Percentiles rank a stretch among this genome's conserved stretches.
Evolutionary conservation across 2,329 filamentous ascomycete species (phyloP).

Genomic region (Emmonsia crescens): DNA sequence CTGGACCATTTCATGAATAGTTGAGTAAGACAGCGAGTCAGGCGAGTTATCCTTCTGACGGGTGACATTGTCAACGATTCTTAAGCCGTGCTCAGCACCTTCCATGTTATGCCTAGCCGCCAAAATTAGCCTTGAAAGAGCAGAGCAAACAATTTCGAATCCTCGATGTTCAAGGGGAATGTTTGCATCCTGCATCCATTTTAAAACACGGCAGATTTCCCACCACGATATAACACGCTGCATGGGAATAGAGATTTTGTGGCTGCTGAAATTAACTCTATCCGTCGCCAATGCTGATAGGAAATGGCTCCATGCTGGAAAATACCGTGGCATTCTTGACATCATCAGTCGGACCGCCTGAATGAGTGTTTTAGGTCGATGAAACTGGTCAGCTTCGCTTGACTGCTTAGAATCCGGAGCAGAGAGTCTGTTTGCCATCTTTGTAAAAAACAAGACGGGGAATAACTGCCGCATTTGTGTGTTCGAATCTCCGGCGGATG

Average conservation of each 20-base stretch:
- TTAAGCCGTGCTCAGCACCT: slow-evolving; percentile 19
- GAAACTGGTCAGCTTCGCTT: slow-evolving; percentile 9
- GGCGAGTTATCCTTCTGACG: slow-evolving; percentile 10
- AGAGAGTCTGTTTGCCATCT: neutral
- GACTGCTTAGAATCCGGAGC: neutral
- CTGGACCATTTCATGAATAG: slow-evolving; percentile 22
- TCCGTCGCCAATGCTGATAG: slow-evolving; percentile 20
- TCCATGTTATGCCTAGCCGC: slow-evolving; percentile 21
- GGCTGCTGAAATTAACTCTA: neutral
- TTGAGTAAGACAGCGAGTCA: neutral
- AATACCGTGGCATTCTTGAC: slow-evolving; percentile 19
- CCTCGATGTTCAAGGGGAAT: slow-evolving; percentile 23
- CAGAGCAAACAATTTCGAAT: slow-evolving; percentile 26
- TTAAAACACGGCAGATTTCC: slow-evolving; percentile 22
- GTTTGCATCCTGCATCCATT: slow-evolving; percentile 25
- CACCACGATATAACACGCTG: slow-evolving; percentile 31
- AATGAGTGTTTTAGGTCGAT: slow-evolving; percentile 20
- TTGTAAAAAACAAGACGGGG: slow-evolving; percentile 1
- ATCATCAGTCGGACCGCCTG: slow-evolving; percentile 30
- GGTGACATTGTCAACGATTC: slow-evolving; percentile 7
- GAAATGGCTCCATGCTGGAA: slow-evolving; percentile 28
- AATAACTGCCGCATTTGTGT: slow-evolving; percentile 12
- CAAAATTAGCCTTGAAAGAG: slow-evolving; percentile 26
- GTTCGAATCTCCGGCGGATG: neutral
- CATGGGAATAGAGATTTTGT: slow-evolving; percentile 7